A percentile compares a stretch with the other conserved stretches of the same genome.
phyloP scores from a whole-genome alignment of 257 asterid genomes.

The Jacaranda copaia region DNA sequence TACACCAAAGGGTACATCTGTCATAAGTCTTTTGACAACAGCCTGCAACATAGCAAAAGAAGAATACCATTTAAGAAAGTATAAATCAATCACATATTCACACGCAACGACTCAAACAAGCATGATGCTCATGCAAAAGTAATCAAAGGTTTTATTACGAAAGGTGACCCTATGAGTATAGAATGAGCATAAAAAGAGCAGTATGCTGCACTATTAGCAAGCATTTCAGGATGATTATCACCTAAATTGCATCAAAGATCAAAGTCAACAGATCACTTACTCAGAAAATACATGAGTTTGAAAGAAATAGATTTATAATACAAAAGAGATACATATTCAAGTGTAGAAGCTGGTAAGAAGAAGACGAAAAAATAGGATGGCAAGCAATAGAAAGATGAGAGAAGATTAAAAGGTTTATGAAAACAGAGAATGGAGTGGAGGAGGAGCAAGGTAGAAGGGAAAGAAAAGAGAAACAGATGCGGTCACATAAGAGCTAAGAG shows the following conservation, averaged over 20 bases:
- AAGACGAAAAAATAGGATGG: constrained; percentile 8
- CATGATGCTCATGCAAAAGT: constrained; percentile 1
- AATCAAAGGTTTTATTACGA: constrained; percentile 15
- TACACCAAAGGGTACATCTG: constrained; percentile 99
- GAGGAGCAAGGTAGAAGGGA: constrained; percentile 10
- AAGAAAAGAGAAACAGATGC: constrained; percentile 2
- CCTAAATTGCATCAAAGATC: constrained; percentile 18
- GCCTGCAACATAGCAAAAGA: constrained; percentile 61
- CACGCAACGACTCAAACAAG: constrained; percentile 15
- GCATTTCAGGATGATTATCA: constrained; percentile 9
- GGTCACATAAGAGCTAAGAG: constrained; percentile 7
- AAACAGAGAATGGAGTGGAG: constrained; percentile 3
- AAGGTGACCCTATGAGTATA: background rate
- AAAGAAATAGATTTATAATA: background rate
- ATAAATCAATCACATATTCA: constrained; percentile 6
- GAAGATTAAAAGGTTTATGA: background rate
- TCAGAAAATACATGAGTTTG: background rate
- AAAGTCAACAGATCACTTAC: constrained; percentile 6
- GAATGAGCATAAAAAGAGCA: background rate
- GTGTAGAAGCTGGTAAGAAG: background rate
- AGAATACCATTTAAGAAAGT: constrained; percentile 12
- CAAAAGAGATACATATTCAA: background rate
- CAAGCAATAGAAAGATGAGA: background rate
- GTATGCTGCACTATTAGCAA: background rate
- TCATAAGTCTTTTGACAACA: constrained; percentile 93